These are phyloP conservation scores for Elsinoe ampelina DNA, from an alignment of 2,329 filamentous ascomycete species.

Conservation along the genomic window DNA sequence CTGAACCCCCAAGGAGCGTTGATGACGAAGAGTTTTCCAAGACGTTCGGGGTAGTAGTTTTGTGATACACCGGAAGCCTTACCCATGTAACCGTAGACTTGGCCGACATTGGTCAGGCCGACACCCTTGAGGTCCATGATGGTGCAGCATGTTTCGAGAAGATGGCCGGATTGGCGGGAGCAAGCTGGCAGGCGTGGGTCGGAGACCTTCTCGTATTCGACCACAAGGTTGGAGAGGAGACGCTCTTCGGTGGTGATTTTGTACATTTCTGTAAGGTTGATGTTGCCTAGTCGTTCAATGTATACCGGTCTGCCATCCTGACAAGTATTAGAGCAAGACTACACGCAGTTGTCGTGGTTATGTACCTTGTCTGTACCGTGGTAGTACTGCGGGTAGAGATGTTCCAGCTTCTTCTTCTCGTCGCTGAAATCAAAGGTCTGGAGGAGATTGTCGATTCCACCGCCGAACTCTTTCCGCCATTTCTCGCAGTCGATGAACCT, in stretches of 20 bases:
- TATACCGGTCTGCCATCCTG: conserved; percentile 95
- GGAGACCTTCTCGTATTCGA: conserved; percentile 93
- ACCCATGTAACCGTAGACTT: conserved; percentile 81
- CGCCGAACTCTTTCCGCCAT: conserved; percentile 77
- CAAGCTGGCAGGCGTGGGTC: conserved; percentile 91
- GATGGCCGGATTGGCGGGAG: conserved; percentile 78
- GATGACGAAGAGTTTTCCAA: conserved; percentile 94
- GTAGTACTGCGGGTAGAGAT: conserved; percentile 98
- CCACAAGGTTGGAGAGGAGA: conserved; percentile 92
- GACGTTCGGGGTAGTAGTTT: conserved; percentile 97
- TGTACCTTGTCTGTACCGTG: conserved; percentile 81
- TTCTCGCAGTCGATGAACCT: conserved; percentile 89
- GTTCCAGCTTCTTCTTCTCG: conserved; percentile 73
- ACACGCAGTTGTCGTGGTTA: background rate
- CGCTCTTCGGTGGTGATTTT: conserved; percentile 87
- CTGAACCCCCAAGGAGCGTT: conserved; percentile 96
- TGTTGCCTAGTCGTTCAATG: conserved; percentile 90
- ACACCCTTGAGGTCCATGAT: conserved; percentile 98
- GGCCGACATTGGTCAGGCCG: conserved; percentile 66
- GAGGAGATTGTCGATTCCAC: conserved; percentile 65
- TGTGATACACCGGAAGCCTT: conserved; percentile 83
- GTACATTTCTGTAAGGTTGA: conserved; percentile 81
- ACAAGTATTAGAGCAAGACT: background rate
- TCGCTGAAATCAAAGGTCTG: conserved; percentile 68
- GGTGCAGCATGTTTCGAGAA: conserved; percentile 96